Conservation (phyloP, 768 basidiomycete species). For the Psilocybe tampanensis region DNA sequence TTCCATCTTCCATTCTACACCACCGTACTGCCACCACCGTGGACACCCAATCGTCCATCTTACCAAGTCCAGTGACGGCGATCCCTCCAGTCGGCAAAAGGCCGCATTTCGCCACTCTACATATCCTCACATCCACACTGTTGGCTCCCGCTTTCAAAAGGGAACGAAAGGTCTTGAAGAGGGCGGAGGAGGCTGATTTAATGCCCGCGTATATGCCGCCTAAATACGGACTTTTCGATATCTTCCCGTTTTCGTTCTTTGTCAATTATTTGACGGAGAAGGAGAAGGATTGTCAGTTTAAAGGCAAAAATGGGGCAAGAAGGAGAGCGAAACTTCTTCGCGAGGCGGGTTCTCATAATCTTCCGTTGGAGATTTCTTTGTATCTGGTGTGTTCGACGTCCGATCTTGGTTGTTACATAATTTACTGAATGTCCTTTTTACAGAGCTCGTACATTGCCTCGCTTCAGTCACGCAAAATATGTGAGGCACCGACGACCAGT, state of each 20-base stretch:
- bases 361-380: slow-evolving; percentile 70
- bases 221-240: slow-evolving; percentile 58
- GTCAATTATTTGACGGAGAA: slow-evolving; percentile 45
- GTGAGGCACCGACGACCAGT: slow-evolving; percentile 67
- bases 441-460: slow-evolving; percentile 71
- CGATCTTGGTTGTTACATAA: no score
- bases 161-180: slow-evolving; percentile 38
- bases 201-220: slow-evolving; percentile 61
- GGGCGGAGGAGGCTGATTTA: slow-evolving; percentile 47
- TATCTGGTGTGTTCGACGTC: slow-evolving; percentile 50
- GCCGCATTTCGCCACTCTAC: neutral
- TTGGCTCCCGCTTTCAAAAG: slow-evolving; percentile 16
- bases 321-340: slow-evolving; percentile 52
- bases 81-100: neutral
- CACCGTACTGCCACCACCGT: slow-evolving; percentile 2
- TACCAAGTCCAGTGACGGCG: neutral
- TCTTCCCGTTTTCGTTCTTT: slow-evolving; percentile 71
- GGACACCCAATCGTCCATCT: neutral
- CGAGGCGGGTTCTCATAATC: slow-evolving; percentile 53
- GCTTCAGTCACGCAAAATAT: slow-evolving; percentile 54
- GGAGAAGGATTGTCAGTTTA: slow-evolving; percentile 44
- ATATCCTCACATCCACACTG: slow-evolving; percentile 11
- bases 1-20: slow-evolving; percentile 12
- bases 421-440: neutral
- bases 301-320: slow-evolving; percentile 64